A percentile compares a stretch with the other conserved stretches of the same genome.
phyloP scores from a whole-genome alignment of 257 asterid species.

The Solanum acaule region DNA sequence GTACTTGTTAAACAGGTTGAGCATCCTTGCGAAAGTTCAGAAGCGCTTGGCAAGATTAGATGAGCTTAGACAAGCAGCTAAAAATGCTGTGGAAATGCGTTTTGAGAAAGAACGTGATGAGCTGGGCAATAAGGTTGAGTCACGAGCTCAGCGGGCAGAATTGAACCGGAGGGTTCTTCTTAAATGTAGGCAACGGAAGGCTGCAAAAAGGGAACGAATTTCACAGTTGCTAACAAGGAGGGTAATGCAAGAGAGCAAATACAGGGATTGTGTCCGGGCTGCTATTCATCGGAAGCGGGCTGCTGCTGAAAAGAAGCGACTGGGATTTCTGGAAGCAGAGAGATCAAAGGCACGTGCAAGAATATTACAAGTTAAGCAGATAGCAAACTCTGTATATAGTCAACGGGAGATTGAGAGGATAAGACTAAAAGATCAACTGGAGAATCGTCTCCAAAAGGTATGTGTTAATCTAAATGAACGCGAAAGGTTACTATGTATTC shows the following conservation, averaged over 20 bases:
- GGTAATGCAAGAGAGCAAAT: constrained; percentile 12
- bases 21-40: constrained; percentile 18
- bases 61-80: constrained; percentile 19
- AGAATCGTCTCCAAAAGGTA: constrained; percentile 7
- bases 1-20: constrained; percentile 15
- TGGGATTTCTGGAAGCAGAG: constrained; percentile 18
- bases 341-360: constrained; percentile 18
- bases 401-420: constrained; percentile 10
- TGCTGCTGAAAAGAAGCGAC: constrained; percentile 19
- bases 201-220: constrained; percentile 14
- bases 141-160: constrained; percentile 14
- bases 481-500: background rate
- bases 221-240: constrained; percentile 11
- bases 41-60: constrained; percentile 21
- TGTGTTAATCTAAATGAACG: background rate
- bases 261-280: constrained; percentile 17
- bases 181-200: constrained; percentile 11
- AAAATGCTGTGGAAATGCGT: constrained; percentile 14
- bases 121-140: constrained; percentile 13
- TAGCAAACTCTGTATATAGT: background rate
- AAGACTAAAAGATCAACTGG: constrained; percentile 6
- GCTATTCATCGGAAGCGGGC: constrained; percentile 19
- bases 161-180: constrained; percentile 13
- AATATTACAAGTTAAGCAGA: constrained; percentile 7
- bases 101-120: constrained; percentile 11